Conservation (phyloP, 495 filamentous ascomycete genomes). For the Pyrenopolyporus hunteri region DNA sequence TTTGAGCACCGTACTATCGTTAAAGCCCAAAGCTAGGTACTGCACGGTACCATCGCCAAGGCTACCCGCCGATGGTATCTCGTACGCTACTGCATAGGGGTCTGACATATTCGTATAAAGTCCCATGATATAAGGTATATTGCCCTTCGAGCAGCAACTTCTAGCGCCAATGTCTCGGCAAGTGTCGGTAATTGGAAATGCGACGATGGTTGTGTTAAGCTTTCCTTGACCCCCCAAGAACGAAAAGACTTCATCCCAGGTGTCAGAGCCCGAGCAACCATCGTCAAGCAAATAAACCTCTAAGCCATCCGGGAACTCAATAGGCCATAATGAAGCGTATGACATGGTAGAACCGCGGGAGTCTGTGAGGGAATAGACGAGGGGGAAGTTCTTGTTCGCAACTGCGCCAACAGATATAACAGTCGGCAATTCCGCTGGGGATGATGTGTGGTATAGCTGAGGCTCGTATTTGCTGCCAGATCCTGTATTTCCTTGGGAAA, state of each 20-base stretch:
- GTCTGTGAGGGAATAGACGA: slow-evolving; percentile 33
- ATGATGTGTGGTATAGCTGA: slow-evolving; percentile 25
- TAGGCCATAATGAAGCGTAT: slow-evolving; percentile 40
- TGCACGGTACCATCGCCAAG: slow-evolving; percentile 25
- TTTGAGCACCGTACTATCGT: slow-evolving; percentile 5
- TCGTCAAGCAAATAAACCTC: slow-evolving; percentile 24
- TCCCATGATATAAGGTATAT: slow-evolving; percentile 25
- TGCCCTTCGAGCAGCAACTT: slow-evolving; percentile 17
- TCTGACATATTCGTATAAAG: slow-evolving; percentile 20
- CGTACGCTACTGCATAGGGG: slow-evolving; percentile 24
- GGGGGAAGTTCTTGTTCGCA: slow-evolving; percentile 18
- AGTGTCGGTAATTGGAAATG: slow-evolving; percentile 22
- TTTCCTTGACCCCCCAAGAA: slow-evolving; percentile 17
- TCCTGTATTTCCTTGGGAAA: slow-evolving; percentile 36
- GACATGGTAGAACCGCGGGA: slow-evolving; percentile 25
- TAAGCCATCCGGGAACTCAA: slow-evolving; percentile 14
- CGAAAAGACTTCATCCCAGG: slow-evolving; percentile 21
- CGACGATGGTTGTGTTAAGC: slow-evolving; percentile 36
- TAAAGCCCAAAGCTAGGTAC: slow-evolving; percentile 12
- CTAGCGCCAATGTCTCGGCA: slow-evolving; percentile 23
- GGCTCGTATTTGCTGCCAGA: slow-evolving; percentile 24
- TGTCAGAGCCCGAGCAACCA: slow-evolving; percentile 17
- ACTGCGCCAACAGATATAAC: slow-evolving; percentile 28
- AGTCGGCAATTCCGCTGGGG: slow-evolving; percentile 18
- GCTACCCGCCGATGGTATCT: slow-evolving; percentile 22